phyloP scores from a whole-genome alignment of 2,329 filamentous ascomycete genomes.

The Hypoxylon sp. region DNA sequence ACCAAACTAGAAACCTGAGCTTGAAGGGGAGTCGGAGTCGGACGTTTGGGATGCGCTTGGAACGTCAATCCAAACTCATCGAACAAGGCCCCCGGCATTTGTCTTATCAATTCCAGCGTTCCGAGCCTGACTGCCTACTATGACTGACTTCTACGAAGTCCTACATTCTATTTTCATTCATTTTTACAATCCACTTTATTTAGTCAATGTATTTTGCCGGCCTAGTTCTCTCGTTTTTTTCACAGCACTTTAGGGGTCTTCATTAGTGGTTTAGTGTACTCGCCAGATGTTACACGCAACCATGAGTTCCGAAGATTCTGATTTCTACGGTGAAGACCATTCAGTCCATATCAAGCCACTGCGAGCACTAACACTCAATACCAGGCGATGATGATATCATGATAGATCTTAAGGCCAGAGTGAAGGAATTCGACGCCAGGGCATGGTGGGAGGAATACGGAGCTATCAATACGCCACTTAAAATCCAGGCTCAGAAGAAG shows the following conservation, averaged over 20 bases:
- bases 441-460: slow-evolving; percentile 63
- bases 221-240: slow-evolving; percentile 14
- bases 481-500: slow-evolving; percentile 42
- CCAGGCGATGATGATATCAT: slow-evolving; percentile 70
- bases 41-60: slow-evolving; percentile 17
- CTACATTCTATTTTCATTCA: slow-evolving; percentile 2
- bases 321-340: slow-evolving; percentile 66
- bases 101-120: slow-evolving; percentile 12
- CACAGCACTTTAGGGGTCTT: neutral
- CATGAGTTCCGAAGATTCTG: slow-evolving; percentile 67
- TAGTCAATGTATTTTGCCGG: neutral
- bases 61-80: slow-evolving; percentile 18
- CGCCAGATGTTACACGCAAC: slow-evolving; percentile 18
- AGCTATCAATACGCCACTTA: slow-evolving; percentile 43
- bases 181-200: slow-evolving; percentile 1
- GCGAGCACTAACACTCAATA: slow-evolving; percentile 26
- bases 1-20: slow-evolving; percentile 11
- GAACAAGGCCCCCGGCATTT: slow-evolving; percentile 17
- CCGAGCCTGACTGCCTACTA: slow-evolving; percentile 15
- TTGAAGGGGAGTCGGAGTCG: slow-evolving; percentile 10
- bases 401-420: slow-evolving; percentile 64
- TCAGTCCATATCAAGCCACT: slow-evolving; percentile 3
- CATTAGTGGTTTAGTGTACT: neutral
- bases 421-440: slow-evolving; percentile 64
- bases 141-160: slow-evolving; percentile 11